These are phyloP conservation scores for Erodium moschatum DNA, from an alignment of 441 rosid species.

Conservation along the genomic window DNA sequence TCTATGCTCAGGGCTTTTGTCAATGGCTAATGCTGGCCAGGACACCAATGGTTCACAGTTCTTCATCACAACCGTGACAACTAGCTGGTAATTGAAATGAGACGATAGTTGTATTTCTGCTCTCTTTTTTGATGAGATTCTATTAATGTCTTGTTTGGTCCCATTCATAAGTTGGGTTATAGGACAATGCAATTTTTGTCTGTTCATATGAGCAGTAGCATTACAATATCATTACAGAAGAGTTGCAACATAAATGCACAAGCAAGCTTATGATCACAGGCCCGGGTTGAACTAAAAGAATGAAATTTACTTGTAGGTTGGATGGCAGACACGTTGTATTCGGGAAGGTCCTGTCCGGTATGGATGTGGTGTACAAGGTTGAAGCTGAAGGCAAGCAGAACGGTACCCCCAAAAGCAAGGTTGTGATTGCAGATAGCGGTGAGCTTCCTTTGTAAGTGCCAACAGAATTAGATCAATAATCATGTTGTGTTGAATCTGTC, in stretches of 20 bases:
- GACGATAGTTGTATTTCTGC: constrained; percentile 26
- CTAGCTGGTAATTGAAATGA: constrained; percentile 49
- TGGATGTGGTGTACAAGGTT: constrained; percentile 50
- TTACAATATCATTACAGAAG: too few relatives aligned
- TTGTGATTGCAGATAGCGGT: constrained; percentile 41
- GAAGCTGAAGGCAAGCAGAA: constrained; percentile 47
- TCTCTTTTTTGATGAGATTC: too few relatives aligned
- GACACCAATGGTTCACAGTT: constrained; percentile 65
- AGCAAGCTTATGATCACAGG: too few relatives aligned
- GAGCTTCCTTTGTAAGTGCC: constrained; percentile 30
- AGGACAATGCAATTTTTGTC: too few relatives aligned
- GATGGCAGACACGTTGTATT: constrained; percentile 57
- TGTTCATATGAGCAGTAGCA: too few relatives aligned
- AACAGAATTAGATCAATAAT: too few relatives aligned
- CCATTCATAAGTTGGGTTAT: too few relatives aligned
- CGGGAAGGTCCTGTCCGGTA: constrained; percentile 53
- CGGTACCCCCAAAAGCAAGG: constrained; percentile 41
- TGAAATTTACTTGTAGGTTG: constrained; percentile 33
- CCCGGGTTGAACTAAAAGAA: background rate
- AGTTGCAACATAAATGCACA: too few relatives aligned
- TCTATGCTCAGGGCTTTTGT: constrained; percentile 32
- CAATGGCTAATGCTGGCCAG: constrained; percentile 65
- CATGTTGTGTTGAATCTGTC: too few relatives aligned
- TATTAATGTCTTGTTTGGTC: too few relatives aligned
- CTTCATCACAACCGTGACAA: constrained; percentile 51